Conservation (phyloP, 495 filamentous ascomycete species). For the Lentithecium fluviatile region DNA sequence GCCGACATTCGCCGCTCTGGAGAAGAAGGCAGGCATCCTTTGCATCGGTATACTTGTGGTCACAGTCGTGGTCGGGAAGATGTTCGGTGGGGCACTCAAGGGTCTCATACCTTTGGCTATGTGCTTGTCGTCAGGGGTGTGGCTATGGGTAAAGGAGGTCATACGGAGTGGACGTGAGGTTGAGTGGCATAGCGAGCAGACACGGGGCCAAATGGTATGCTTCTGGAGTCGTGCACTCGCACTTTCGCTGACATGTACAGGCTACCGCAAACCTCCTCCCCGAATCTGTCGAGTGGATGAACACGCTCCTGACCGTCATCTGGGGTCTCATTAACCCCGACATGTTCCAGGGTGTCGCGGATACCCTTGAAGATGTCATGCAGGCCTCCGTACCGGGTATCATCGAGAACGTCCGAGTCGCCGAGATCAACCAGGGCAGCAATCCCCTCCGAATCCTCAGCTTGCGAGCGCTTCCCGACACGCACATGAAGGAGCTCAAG, state of each 20-base stretch:
- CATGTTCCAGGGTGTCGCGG: constrained; percentile 75
- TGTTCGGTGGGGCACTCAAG: constrained; percentile 73
- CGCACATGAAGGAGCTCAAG: constrained; percentile 75
- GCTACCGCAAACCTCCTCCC: constrained; percentile 83
- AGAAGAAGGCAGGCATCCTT: constrained; percentile 65
- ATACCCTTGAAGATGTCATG: constrained; percentile 89
- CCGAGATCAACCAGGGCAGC: constrained; percentile 89
- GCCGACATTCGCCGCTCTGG: constrained; percentile 76
- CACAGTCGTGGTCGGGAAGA: constrained; percentile 73
- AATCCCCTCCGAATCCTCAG: constrained; percentile 90
- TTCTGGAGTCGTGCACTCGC: neutral
- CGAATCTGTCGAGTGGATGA: constrained; percentile 95
- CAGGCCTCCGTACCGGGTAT: constrained; percentile 85
- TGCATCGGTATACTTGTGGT: constrained; percentile 66
- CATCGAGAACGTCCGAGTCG: constrained; percentile 93
- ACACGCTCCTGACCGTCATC: constrained; percentile 72
- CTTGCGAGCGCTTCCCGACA: constrained; percentile 80
- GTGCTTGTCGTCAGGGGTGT: constrained; percentile 72
- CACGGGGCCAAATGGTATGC: constrained; percentile 74
- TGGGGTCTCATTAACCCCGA: constrained; percentile 93
- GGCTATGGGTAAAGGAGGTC: constrained; percentile 84
- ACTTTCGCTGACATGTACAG: constrained; percentile 34
- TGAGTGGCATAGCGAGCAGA: constrained; percentile 86
- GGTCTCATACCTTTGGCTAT: constrained; percentile 69
- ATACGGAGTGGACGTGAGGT: constrained; percentile 74